These are phyloP conservation scores for Coemansia sp. DNA, from an alignment of 192 early-diverging fungal genomes.

Conservation along the genomic window DNA sequence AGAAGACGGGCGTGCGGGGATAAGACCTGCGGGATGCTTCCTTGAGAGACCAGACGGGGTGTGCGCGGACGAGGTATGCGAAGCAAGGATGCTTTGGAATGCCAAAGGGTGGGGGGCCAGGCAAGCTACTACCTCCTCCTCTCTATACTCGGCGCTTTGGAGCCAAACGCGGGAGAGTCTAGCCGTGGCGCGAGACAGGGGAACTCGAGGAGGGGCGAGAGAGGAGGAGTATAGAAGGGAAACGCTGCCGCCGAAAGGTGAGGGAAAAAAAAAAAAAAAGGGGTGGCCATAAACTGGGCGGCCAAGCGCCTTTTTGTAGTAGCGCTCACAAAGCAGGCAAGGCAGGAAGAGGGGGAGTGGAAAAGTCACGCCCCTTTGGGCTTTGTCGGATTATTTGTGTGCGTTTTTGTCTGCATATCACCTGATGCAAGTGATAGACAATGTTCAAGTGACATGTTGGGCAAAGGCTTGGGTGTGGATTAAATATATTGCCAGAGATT, in stretches of 20 bases:
- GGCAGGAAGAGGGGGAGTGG: not conserved
- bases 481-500: not conserved
- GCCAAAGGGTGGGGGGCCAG: not conserved
- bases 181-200: not conserved
- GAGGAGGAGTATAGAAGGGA: not conserved
- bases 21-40: not conserved
- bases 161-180: not conserved
- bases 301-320: not conserved
- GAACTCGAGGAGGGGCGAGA: too few relatives aligned
- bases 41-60: not conserved
- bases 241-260: not conserved
- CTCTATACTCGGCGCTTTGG: not conserved
- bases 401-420: not conserved
- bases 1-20: not conserved
- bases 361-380: not conserved
- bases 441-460: not conserved
- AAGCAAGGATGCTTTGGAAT: not conserved
- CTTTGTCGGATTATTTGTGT: not conserved
- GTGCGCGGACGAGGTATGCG: not conserved
- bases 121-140: not conserved
- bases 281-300: not conserved
- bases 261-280: not conserved
- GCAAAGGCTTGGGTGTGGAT: not conserved
- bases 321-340: not conserved
- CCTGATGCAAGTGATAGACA: not conserved